Evolutionary conservation across 306 rosid genomes (phyloP), one percentile per base, ranked within the genome.

Genomic region (Corylus americana): DNA sequence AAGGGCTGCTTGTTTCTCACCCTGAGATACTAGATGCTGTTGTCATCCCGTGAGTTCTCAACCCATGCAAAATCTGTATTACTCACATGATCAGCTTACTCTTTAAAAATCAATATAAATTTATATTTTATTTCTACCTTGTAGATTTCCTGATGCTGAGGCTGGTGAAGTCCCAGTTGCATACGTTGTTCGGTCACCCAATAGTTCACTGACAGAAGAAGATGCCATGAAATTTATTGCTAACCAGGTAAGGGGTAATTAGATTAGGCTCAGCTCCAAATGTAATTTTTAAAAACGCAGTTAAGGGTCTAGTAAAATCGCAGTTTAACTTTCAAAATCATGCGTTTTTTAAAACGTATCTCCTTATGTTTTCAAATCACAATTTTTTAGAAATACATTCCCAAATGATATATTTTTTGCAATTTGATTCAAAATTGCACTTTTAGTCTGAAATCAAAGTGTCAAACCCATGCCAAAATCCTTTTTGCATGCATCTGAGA

Each of bases 141-240:
- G 73, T 76, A 95, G 98, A 82, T 91, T 81, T 80, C 98, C 98
- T 1, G 98, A 92, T 80, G 98, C 87, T 7, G 97, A 92, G 82
- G 98, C 98, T 35, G 98, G 98, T 17, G 98, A 95, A 81, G 97
- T 95, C 78, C 97, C 98, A 0, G 78, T 83, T 17, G 98, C 97
- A 29, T 95, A 89, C 71, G 91, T 91, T 0, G 98, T 95, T 55
- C 92, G 91, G 57, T 84, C 88, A 1, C 86, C 95, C 71, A 89
- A 77, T 68, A 89, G 97, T 85, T 86, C 96, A 48, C 83, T 95
- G 50, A 91, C 98, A 0, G 98, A 91, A 88, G 90, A 89, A 74
- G 97, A 88, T 77, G 49, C 86, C 59, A 70, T 84, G 78, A 88
- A 84, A 77, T 95, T 90, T 68, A 85, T 92, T 18, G 95, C 92